Percentiles rank a stretch among this genome's conserved stretches.
These are phyloP conservation scores for Apophysomyces trapeziformis DNA, from an alignment of 371 early-diverging fungal genomes.

Conservation along the genomic window DNA sequence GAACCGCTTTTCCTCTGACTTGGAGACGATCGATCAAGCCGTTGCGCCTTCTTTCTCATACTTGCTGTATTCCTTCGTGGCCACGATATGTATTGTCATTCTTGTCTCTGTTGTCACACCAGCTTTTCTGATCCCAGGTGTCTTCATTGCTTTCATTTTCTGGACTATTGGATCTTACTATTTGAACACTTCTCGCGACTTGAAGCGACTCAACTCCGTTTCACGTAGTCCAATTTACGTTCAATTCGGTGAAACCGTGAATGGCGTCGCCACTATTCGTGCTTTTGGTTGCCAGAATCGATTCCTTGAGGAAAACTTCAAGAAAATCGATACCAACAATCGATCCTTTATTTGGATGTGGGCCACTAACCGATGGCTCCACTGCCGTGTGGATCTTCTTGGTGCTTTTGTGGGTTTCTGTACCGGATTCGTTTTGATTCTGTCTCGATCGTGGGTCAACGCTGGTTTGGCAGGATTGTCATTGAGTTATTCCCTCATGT, in stretches of 20 bases:
- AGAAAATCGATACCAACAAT: constrained; percentile 58
- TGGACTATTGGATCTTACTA: constrained; percentile 28
- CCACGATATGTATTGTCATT: constrained; percentile 13
- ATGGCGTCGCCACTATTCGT: constrained; percentile 28
- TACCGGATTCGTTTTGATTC: constrained; percentile 38
- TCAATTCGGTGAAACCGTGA: constrained; percentile 25
- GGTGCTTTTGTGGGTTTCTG: constrained; percentile 44
- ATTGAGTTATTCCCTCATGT: constrained; percentile 23
- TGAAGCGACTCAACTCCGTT: constrained; percentile 33
- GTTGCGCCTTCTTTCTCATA: constrained; percentile 8
- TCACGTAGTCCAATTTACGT: constrained; percentile 27
- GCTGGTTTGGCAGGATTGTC: constrained; percentile 54
- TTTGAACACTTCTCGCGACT: constrained; percentile 26
- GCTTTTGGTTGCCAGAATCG: constrained; percentile 54
- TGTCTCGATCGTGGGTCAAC: constrained; percentile 20
- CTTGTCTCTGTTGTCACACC: constrained; percentile 17
- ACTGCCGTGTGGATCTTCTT: constrained; percentile 51
- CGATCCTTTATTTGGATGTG: constrained; percentile 73
- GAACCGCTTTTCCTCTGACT: constrained; percentile 22
- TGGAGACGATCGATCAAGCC: constrained; percentile 14
- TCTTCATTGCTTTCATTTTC: constrained; percentile 33
- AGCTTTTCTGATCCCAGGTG: constrained; percentile 19
- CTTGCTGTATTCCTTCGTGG: constrained; percentile 1
- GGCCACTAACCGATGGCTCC: constrained; percentile 68
- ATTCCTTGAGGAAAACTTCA: constrained; percentile 51